Conservation (phyloP, 2,329 filamentous ascomycete genomes). For the Colletotrichum cordylinicola region DNA sequence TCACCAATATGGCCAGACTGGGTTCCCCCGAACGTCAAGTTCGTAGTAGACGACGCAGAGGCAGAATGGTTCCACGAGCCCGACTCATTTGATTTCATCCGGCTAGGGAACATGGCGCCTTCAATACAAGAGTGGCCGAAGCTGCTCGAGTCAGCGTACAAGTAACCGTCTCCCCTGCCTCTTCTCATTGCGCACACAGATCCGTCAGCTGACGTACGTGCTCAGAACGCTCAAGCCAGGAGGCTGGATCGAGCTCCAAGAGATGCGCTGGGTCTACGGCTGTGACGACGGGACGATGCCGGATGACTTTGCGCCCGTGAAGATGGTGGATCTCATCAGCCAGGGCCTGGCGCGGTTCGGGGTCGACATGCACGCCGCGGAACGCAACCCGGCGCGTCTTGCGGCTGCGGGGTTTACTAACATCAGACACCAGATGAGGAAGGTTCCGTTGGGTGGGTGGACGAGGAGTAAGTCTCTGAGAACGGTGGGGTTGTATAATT, state of each 20-base stretch:
- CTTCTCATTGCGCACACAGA: slow-evolving; percentile 36
- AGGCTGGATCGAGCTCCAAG: slow-evolving; percentile 61
- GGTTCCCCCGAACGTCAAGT: slow-evolving; percentile 76
- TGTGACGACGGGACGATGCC: slow-evolving; percentile 55
- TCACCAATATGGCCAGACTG: slow-evolving; percentile 70
- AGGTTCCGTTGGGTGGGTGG: slow-evolving; percentile 61
- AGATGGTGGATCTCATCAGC: background rate
- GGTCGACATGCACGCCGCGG: slow-evolving; percentile 44
- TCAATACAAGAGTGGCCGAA: slow-evolving; percentile 51
- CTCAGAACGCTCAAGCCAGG: slow-evolving; percentile 50
- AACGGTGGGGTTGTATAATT: slow-evolving; percentile 49
- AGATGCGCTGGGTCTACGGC: slow-evolving; percentile 41
- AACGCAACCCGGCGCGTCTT: slow-evolving; percentile 39
- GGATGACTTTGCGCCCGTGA: slow-evolving; percentile 32
- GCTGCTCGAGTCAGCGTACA: slow-evolving; percentile 61
- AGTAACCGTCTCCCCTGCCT: slow-evolving; percentile 53
- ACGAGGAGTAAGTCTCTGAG: slow-evolving; percentile 48
- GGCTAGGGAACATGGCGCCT: slow-evolving; percentile 59
- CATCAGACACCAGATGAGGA: slow-evolving; percentile 55
- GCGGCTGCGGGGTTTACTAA: slow-evolving; percentile 60
- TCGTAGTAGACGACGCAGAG: slow-evolving; percentile 70
- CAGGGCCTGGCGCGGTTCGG: slow-evolving; percentile 40
- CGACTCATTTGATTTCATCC: slow-evolving; percentile 62
- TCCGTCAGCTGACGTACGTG: slow-evolving; percentile 51
- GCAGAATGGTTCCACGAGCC: slow-evolving; percentile 49